Evolutionary conservation across 2,329 filamentous ascomycete genomes (phyloP).

Genomic region (Bipolaris sorokiniana): DNA sequence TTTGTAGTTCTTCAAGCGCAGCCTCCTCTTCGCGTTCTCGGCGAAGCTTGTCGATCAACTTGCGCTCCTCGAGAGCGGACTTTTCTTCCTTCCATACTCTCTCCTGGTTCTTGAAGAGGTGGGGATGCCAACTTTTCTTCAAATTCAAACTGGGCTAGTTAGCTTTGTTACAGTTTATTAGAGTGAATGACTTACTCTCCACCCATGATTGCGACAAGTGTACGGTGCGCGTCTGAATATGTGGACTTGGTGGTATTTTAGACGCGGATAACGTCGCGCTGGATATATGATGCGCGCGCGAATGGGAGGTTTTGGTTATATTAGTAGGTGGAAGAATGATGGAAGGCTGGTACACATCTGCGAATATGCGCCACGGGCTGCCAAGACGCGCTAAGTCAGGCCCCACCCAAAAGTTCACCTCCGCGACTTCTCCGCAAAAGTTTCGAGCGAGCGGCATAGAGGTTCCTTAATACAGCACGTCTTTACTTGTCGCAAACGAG

Average conservation of each 20-base stretch:
- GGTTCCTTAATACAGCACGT: background rate
- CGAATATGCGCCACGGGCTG: slow-evolving; percentile 14
- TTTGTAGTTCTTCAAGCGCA: slow-evolving; percentile 87
- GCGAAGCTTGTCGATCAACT: slow-evolving; percentile 86
- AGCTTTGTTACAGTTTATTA: too few species aligned
- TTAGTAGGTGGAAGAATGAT: slow-evolving; percentile 1
- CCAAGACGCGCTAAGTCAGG: slow-evolving; percentile 8
- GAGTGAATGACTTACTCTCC: slow-evolving; percentile 62
- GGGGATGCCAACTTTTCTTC: slow-evolving; percentile 88
- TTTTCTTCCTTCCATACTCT: slow-evolving; percentile 91
- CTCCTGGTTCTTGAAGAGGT: slow-evolving; percentile 86
- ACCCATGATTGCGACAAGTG: slow-evolving; percentile 69
- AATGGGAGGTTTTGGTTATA: background rate
- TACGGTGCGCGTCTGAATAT: background rate
- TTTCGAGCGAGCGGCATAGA: slow-evolving; percentile 16
- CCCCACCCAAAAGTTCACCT: slow-evolving; percentile 34
- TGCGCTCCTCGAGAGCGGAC: slow-evolving; percentile 91
- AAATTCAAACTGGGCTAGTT: slow-evolving; percentile 68
- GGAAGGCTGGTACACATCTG: slow-evolving; percentile 11
- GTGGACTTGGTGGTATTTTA: background rate
- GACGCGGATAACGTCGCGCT: slow-evolving; percentile 47
- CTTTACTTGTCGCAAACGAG: background rate
- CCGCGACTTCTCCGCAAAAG: slow-evolving; percentile 36
- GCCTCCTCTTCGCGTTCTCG: slow-evolving; percentile 95
- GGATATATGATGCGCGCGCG: background rate